Conservation (phyloP, 1,139 yeast genomes). For the Yamadazyma atmosphaerica region DNA sequence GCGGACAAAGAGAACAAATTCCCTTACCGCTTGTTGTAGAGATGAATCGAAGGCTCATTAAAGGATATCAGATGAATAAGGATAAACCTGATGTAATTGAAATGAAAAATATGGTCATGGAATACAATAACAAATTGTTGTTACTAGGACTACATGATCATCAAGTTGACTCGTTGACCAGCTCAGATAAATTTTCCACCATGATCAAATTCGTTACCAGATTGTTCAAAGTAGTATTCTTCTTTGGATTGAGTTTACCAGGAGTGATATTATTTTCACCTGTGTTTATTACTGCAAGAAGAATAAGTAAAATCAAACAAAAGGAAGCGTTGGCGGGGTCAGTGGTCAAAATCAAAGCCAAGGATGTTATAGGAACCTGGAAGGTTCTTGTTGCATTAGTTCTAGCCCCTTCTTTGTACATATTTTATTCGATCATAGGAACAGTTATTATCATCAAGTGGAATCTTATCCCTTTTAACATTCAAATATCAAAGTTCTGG, state of each 20-base stretch:
- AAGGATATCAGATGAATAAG: slow-evolving; percentile 39
- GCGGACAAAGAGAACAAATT: slow-evolving; percentile 31
- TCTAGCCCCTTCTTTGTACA: slow-evolving; percentile 43
- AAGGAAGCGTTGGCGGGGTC: slow-evolving; percentile 43
- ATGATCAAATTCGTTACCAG: slow-evolving; percentile 29
- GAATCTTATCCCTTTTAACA: slow-evolving; percentile 14
- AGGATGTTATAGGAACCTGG: slow-evolving; percentile 50
- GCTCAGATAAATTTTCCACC: slow-evolving; percentile 26
- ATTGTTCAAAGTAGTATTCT: slow-evolving; percentile 32
- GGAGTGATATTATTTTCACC: slow-evolving; percentile 48
- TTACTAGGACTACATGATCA: slow-evolving; percentile 45
- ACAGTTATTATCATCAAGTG: slow-evolving; percentile 28
- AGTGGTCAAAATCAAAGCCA: slow-evolving; percentile 46
- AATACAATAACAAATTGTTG: slow-evolving; percentile 35
- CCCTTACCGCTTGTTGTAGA: slow-evolving; percentile 48
- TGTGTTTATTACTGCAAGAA: slow-evolving; percentile 38
- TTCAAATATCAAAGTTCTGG: slow-evolving; percentile 13
- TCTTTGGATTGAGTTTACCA: slow-evolving; percentile 40
- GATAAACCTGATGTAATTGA: slow-evolving; percentile 36
- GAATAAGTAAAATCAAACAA: slow-evolving; percentile 39
- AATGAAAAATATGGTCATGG: slow-evolving; percentile 33
- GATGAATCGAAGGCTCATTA: slow-evolving; percentile 43
- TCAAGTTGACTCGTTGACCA: slow-evolving; percentile 38
- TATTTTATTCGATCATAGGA: slow-evolving; percentile 42
- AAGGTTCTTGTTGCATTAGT: slow-evolving; percentile 46